Evolutionary conservation across 495 filamentous ascomycete species (phyloP), one percentile per base, ranked within the genome.

Genomic region (Geoglossum glabrum): DNA sequence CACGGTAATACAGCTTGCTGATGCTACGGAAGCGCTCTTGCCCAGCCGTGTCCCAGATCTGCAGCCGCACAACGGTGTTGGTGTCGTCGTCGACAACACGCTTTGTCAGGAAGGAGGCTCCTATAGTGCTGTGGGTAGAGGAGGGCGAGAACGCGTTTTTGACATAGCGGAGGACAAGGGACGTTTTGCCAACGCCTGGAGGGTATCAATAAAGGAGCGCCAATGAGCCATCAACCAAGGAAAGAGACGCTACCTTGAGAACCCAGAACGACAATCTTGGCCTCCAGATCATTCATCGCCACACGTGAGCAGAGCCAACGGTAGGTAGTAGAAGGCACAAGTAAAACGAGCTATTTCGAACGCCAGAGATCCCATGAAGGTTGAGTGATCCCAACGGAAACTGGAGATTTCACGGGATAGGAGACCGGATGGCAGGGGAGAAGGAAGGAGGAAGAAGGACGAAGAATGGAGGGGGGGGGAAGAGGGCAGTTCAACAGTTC

Each of bases 1-100:
- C 87, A 63, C 89, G 81, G 71, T 98, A 98, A 71, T 98, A 98
- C 33, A 96, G 79, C 28, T 87, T 81, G 13, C 87, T 92, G 57
- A 98, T 96, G 27, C 80, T 84, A 58, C 92, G 84, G 68, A 96
- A 98, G 13, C 92, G 81, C 73, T 98, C 92, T 64, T 96, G 92
- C 47, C 92, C 92, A 54, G 90, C 92, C 61, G 87, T 93, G 63
- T 93, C 86, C 87, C 90, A 94, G 56, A 95, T 89, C 69, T 94
- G 87, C 25, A 95, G 72, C 9, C 88, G 80, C 23, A 95, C 85
- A 15, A 79, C 72, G 9, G 85, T 87, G 63, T 86, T 84, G 25
- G 83, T 79, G 54, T 93, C 82, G 61, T 79, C 79, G 71, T 96
- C 89, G 61, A 89, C 73, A 59, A 95, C 86, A 64, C 87, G 81